Base-by-base conservation (phyloP, 371 early-diverging fungal species). In the Basidiobolus meristosporus region DNA sequence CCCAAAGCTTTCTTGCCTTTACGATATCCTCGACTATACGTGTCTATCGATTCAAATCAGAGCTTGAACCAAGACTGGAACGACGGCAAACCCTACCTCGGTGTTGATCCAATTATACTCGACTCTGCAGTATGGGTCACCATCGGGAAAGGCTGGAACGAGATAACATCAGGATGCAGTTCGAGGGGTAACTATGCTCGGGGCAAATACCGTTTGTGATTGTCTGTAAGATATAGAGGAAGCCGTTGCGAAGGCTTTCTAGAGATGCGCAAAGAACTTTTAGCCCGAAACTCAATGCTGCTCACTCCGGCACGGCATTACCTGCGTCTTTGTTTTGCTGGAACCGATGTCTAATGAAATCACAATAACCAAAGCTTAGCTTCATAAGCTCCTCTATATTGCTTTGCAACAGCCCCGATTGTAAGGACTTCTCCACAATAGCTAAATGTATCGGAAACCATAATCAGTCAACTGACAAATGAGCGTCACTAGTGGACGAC, bases 341-440 rank as follows among this genome's bases (percentile, higher is more conserved):
- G 12, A 16, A 34, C 18, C 34, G 34, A 34, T 18, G 34, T 34
- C 34, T 14, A 7, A 16, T 18, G 16, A 14, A 34, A 18, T 5
- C 5, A 38, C 31, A 50, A 11, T 15, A 41, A 40, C 15, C 43
- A 16, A 22, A 22, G 6, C 18, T 14, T 18, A 20, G 17, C 29
- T 46, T 31, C 3, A 51, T 19, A 3, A 43, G 20, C 20, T 47
- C 45, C 30, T 42, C 39, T 30, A 42, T 17, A 38, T 53, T 44
- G 11, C 21, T 36, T 16, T 18, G 11, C 3, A 36, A 5, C 1
- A 40, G 9, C 10, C 46, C 29, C 1, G 40, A 49, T 11, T 21
- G 11, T 7, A 44, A 10, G 14, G 44, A 39, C 6, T 29, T 40
- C 0, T 28, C 23, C 31, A 32, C 44, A 33, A 36, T 29, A 16